Evolutionary conservation across 164 flowering plant species (phyloP).

Genomic region (Echeveria elegans): DNA sequence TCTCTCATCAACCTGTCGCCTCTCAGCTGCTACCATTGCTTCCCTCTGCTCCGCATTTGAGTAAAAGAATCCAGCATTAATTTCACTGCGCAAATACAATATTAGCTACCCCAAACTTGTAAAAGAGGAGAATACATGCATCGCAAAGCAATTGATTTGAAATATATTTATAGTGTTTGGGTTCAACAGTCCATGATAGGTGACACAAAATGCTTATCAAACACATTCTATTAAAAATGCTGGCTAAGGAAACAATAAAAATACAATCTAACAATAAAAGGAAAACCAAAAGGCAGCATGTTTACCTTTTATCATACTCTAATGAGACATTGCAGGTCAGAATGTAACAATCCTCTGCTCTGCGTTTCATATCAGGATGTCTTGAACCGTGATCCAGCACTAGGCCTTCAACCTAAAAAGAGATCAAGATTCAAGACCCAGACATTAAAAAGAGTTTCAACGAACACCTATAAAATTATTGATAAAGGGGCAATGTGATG

Average conservation of each 20-base stretch:
- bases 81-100: constrained; percentile 49
- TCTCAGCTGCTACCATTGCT: constrained; percentile 96
- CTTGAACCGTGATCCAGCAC: constrained; percentile 99
- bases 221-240: not conserved
- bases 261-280: not conserved
- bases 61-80: constrained; percentile 99
- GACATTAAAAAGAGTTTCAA: not conserved
- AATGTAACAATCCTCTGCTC: constrained; percentile 90
- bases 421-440: not conserved
- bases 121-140: not conserved
- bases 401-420: constrained; percentile 85
- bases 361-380: constrained; percentile 98
- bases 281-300: not conserved
- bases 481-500: not conserved
- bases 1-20: constrained; percentile 93
- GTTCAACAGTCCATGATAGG: too few species aligned
- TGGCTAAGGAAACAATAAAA: not conserved
- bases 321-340: constrained; percentile 88
- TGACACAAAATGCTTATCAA: too few species aligned
- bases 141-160: not conserved
- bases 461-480: not conserved
- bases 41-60: constrained; percentile 98
- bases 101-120: not conserved
- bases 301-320: constrained; percentile 97
- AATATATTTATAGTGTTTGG: not conserved